These are phyloP conservation scores for Rhynchospora tenuis DNA, from an alignment of 176 grass and related monocot species.

Conservation along the genomic window DNA sequence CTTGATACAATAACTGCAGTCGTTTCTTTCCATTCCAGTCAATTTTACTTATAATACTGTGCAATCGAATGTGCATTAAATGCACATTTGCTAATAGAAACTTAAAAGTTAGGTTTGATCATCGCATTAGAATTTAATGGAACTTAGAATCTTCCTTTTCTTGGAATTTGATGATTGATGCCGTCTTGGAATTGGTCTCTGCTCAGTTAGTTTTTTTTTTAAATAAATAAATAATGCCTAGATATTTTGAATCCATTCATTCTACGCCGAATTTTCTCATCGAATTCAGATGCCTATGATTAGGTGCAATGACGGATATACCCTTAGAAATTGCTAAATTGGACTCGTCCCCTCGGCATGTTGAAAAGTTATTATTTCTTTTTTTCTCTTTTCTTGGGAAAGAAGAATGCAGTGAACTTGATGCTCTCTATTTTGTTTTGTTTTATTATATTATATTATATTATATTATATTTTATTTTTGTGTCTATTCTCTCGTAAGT, in stretches of 20 bases:
- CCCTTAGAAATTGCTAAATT: not conserved
- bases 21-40: not conserved
- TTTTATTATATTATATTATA: not conserved
- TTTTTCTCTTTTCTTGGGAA: constrained; percentile 2
- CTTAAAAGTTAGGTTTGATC: not conserved
- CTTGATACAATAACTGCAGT: not conserved
- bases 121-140: not conserved
- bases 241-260: not conserved
- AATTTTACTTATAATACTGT: not conserved
- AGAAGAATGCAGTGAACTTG: not conserved
- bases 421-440: not conserved
- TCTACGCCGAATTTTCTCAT: not conserved
- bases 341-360: not conserved
- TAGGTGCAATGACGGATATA: not conserved
- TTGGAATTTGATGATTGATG: not conserved
- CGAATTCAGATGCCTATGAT: not conserved
- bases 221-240: not conserved
- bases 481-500: not conserved
- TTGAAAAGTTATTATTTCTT: not conserved
- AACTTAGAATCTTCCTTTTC: not conserved
- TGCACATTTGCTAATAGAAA: not conserved
- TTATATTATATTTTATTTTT: not conserved
- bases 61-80: not conserved
- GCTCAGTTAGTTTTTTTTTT: not conserved
- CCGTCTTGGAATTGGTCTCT: constrained; percentile 12